Evolutionary conservation across 352 stramenopile genomes (phyloP), one percentile per base, ranked within the genome.

Genomic region (Phytophthora aleatoria): DNA sequence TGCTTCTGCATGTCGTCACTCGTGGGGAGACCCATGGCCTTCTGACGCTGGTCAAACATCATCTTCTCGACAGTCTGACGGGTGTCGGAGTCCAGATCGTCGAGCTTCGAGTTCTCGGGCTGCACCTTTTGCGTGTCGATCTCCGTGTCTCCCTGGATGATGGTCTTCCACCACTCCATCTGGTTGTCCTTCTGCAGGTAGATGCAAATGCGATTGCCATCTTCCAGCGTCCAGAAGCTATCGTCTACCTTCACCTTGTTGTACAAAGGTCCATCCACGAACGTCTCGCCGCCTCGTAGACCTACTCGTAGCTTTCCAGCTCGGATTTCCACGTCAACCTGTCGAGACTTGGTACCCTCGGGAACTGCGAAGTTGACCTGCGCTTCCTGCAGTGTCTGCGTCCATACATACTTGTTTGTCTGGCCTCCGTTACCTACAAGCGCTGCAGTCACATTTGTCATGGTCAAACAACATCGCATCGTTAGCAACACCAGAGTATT

Each of bases 31-130:
- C 97, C 97, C 72, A 99, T 83, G 1, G 96, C 95, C 75, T 99
- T 99, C 81, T 99, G 97, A 31, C 92, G 85, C 74, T 98, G 94
- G 64, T 98, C 91, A 65, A 97, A 97, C 98, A 99, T 99, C 98
- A 99, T 99, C 69, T 99, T 99, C 80, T 99, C 98, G 15, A 99
- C 98, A 3, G 98, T 99, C 70, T 99, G 92, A 38, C 97, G 84
- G 20, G 97, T 99, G 54, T 99, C 98, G 5, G 96, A 92, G 76
- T 99, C 97, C 59, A 99, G 76, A 75, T 99, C 98, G 15, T 64
- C 83, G 20, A 99, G 85, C 70, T 99, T 98, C 10, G 94, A 99
- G 80, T 99, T 99, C 83, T 99, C 98, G 1, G 98, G 98, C 65
- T 99, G 95, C 48, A 99, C 96, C 71, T 99, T 99, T 61, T 96